Conservation (phyloP, 495 filamentous ascomycete species). For the Thozetella sp. region DNA sequence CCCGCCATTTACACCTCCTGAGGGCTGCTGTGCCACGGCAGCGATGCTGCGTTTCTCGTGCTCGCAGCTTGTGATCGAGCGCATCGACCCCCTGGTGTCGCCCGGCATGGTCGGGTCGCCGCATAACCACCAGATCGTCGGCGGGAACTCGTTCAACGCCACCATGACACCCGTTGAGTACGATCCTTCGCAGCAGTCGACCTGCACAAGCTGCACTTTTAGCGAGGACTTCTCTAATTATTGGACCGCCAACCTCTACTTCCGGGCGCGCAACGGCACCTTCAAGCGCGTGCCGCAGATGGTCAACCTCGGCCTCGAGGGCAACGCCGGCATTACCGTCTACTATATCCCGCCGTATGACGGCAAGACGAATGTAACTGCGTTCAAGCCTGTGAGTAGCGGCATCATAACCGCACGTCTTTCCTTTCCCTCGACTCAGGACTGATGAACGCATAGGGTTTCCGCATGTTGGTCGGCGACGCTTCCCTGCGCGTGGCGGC, state of each 20-base stretch:
- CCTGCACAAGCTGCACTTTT: conserved; percentile 40
- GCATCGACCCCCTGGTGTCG: conserved; percentile 43
- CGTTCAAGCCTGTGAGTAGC: conserved; percentile 42
- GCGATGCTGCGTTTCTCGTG: conserved; percentile 50
- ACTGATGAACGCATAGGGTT: conserved; percentile 18
- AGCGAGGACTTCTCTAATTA: conserved; percentile 46
- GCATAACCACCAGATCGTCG: conserved; percentile 44
- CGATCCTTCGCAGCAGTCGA: conserved; percentile 34
- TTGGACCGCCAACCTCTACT: conserved; percentile 47
- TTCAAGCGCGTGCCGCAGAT: conserved; percentile 49
- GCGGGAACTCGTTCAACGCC: conserved; percentile 43
- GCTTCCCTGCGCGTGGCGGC: conserved; percentile 21
- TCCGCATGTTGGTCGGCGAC: conserved; percentile 47
- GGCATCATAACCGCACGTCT: conserved; percentile 1
- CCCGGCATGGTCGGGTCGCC: conserved; percentile 34
- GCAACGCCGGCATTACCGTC: conserved; percentile 43
- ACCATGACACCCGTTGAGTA: conserved; percentile 32
- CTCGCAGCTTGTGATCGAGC: conserved; percentile 42
- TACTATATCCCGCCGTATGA: conserved; percentile 53
- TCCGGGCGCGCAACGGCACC: conserved; percentile 43
- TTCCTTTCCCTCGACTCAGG: conserved; percentile 10
- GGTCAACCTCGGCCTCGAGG: conserved; percentile 42
- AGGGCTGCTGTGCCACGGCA: conserved; percentile 7
- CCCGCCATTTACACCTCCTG: neutral
- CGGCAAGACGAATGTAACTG: conserved; percentile 41